Evolutionary conservation across 495 filamentous ascomycete species (phyloP).

Genomic region (Penicillium coprophilum): DNA sequence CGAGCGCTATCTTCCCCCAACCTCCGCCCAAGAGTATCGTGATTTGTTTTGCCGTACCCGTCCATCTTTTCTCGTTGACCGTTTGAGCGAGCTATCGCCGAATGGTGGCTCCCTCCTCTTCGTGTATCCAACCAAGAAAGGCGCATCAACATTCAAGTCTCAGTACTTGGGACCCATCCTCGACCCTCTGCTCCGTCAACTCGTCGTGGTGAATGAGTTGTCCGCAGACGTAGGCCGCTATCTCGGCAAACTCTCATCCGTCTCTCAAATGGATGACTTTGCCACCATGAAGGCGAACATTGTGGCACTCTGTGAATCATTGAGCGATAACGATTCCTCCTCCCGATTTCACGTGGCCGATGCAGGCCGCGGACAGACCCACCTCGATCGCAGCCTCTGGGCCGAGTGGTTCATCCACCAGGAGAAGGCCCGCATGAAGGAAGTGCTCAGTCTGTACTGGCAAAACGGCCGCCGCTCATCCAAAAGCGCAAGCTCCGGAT

Average conservation of each 20-base stretch:
- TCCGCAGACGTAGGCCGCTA: conserved; percentile 58
- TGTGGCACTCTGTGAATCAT: conserved; percentile 42
- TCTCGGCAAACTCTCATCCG: conserved; percentile 59
- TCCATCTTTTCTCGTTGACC: conserved; percentile 65
- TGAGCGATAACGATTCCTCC: conserved; percentile 45
- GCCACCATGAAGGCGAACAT: conserved; percentile 54
- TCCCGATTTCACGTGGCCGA: conserved; percentile 52
- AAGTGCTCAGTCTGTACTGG: conserved; percentile 58
- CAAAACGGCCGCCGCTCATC: conserved; percentile 48
- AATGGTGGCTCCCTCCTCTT: conserved; percentile 62
- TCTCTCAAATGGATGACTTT: conserved; percentile 59
- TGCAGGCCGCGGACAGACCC: conserved; percentile 51
- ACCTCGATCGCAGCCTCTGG: conserved; percentile 60
- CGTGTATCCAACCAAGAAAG: conserved; percentile 66
- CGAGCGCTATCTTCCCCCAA: conserved; percentile 71
- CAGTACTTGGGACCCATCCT: conserved; percentile 67
- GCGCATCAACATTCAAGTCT: conserved; percentile 61
- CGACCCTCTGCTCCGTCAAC: conserved; percentile 64
- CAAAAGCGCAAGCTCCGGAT: conserved; percentile 30
- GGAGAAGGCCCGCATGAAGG: conserved; percentile 64
- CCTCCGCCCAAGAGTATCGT: conserved; percentile 57
- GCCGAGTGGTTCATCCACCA: conserved; percentile 71
- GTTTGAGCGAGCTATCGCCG: conserved; percentile 62
- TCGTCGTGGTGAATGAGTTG: conserved; percentile 63
- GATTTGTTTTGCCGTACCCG: conserved; percentile 58